Evolutionary conservation across 2,329 filamentous ascomycete genomes (phyloP).

Genomic region (Tricladium varicosporioides): DNA sequence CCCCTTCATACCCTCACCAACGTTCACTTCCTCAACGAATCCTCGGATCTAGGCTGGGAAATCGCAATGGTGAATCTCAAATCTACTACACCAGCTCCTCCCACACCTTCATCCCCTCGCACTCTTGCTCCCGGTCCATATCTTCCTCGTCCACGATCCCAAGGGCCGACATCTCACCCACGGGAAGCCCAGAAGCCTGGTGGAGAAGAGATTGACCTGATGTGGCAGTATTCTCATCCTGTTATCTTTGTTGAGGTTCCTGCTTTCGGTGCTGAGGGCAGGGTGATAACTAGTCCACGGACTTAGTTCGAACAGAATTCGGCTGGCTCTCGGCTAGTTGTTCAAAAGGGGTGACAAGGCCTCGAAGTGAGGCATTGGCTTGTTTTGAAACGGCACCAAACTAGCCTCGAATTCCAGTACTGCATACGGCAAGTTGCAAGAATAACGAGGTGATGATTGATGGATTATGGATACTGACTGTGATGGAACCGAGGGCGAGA

Average conservation of each 20-base stretch:
- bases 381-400: too few species aligned
- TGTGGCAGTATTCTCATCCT: constrained; percentile 19
- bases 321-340: too few species aligned
- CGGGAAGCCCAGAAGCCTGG: background rate
- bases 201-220: constrained; percentile 1
- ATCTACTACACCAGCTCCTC: background rate
- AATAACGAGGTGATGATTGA: too few species aligned
- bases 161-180: background rate
- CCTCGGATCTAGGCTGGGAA: constrained; percentile 12
- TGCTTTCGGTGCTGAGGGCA: background rate
- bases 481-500: too few species aligned
- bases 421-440: too few species aligned
- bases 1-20: constrained; percentile 2
- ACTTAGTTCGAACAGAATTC: too few species aligned
- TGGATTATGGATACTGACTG: too few species aligned
- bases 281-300: background rate
- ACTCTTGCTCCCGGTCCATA: too few species aligned
- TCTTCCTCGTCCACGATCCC: too few species aligned
- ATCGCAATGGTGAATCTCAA: constrained; percentile 12
- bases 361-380: too few species aligned
- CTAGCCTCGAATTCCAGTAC: too few species aligned
- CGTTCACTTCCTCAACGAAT: constrained; percentile 16
- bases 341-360: too few species aligned
- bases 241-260: constrained; percentile 18
- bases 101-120: background rate